These are phyloP conservation scores for Ecytonucleospora hepatopenaei DNA, from an alignment of 371 early-diverging fungal species.

Conservation along the genomic window DNA sequence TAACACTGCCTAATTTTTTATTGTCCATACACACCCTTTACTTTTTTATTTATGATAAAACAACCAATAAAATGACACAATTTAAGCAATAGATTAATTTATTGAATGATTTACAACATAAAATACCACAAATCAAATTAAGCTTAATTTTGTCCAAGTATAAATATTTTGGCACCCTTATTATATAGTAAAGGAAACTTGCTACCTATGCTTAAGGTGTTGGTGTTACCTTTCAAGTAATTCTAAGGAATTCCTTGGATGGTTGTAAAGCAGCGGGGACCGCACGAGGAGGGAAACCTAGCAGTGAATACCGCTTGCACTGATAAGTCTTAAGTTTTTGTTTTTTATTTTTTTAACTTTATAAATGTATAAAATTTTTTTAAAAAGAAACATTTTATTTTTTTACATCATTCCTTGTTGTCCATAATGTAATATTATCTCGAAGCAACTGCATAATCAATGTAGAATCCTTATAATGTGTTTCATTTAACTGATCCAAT, in stretches of 20 bases:
- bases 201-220: background rate
- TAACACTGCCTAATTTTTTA: too few relatives aligned
- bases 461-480: conserved; percentile 98
- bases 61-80: too few relatives aligned
- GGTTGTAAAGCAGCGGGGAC: conserved; percentile 25
- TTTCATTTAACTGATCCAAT: conserved; percentile 90
- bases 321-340: background rate
- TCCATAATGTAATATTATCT: conserved; percentile 98
- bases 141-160: background rate
- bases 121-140: background rate
- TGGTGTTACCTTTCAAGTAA: background rate
- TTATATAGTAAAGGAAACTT: background rate
- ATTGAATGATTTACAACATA: background rate
- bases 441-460: conserved; percentile 98
- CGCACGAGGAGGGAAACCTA: conserved; percentile 31
- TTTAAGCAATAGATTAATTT: background rate
- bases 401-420: conserved; percentile 53
- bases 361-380: background rate
- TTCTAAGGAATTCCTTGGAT: background rate
- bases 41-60: too few relatives aligned
- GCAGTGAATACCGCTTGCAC: conserved; percentile 30
- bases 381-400: conserved; percentile 9
- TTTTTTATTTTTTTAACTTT: background rate
- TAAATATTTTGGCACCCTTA: background rate
- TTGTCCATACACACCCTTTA: too few relatives aligned